These are phyloP conservation scores for Acanthochlamys bracteata DNA, from an alignment of 106 monocot species.

Conservation along the genomic window DNA sequence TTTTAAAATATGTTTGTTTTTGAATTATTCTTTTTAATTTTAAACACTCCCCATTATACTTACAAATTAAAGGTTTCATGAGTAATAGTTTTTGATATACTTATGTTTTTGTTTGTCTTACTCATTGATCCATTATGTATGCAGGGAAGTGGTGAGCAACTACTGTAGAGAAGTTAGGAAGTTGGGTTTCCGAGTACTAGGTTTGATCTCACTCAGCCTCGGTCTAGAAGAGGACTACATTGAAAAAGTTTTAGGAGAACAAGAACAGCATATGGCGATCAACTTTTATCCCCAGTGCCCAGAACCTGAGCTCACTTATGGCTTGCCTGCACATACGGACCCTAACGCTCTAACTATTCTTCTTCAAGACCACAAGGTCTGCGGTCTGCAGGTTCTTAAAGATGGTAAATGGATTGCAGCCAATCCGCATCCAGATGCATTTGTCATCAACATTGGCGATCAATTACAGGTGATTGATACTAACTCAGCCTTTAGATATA, in stretches of 20 bases:
- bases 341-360: constrained; percentile 86
- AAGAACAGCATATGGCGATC: constrained; percentile 95
- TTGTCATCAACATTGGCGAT: constrained; percentile 89
- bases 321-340: constrained; percentile 81
- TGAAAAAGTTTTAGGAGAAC: constrained; percentile 47
- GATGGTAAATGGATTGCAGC: constrained; percentile 61
- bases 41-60: too few species aligned
- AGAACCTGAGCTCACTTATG: constrained; percentile 74
- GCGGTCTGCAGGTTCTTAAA: constrained; percentile 61
- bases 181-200: constrained; percentile 62
- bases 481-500: too few species aligned
- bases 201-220: constrained; percentile 64
- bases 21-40: too few species aligned
- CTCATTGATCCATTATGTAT: not conserved
- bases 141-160: constrained; percentile 61
- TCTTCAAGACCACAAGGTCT: constrained; percentile 58
- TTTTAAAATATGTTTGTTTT: too few species aligned
- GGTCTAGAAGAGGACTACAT: constrained; percentile 70
- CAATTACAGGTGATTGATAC: constrained; percentile 56
- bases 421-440: constrained; percentile 50
- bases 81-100: too few species aligned
- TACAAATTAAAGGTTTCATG: too few species aligned
- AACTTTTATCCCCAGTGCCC: constrained; percentile 92
- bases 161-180: constrained; percentile 66
- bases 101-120: too few species aligned